phyloP scores from a whole-genome alignment of 441 rosid species.

The Populus hybrid region DNA sequence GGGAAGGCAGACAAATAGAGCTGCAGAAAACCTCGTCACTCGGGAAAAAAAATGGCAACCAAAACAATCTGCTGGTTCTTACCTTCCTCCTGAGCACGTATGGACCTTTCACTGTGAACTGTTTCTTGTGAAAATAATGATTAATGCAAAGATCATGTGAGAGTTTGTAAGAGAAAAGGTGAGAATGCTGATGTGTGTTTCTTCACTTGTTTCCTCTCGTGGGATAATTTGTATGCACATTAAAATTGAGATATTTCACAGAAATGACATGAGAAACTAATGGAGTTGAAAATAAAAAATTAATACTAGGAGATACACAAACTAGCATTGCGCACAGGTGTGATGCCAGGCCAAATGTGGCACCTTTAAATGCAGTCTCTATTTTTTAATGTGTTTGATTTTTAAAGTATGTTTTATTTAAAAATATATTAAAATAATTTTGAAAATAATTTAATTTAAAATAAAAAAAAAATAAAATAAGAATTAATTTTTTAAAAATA shows the following conservation, averaged over 20 bases:
- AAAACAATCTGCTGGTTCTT: neutral
- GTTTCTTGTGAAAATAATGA: neutral
- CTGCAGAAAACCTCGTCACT: neutral
- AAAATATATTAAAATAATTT: no score
- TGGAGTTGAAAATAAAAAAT: neutral
- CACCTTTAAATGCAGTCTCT: neutral
- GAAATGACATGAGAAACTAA: neutral
- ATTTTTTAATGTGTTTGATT: no score
- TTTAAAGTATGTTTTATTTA: no score
- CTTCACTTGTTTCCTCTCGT: neutral
- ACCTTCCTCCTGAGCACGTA: neutral
- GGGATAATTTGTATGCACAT: neutral
- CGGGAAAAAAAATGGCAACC: neutral
- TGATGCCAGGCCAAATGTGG: neutral
- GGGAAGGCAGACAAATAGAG: neutral
- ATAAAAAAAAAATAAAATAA: no score
- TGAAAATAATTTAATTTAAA: no score
- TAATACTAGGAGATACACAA: neutral
- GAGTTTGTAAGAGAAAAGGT: neutral
- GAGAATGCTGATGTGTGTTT: neutral
- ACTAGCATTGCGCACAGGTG: neutral
- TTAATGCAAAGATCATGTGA: neutral
- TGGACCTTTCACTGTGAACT: neutral
- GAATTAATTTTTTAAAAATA: no score
- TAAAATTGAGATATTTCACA: neutral